phyloP scores from a whole-genome alignment of 495 filamentous ascomycete species.

The Aspergillus mulundensis region DNA sequence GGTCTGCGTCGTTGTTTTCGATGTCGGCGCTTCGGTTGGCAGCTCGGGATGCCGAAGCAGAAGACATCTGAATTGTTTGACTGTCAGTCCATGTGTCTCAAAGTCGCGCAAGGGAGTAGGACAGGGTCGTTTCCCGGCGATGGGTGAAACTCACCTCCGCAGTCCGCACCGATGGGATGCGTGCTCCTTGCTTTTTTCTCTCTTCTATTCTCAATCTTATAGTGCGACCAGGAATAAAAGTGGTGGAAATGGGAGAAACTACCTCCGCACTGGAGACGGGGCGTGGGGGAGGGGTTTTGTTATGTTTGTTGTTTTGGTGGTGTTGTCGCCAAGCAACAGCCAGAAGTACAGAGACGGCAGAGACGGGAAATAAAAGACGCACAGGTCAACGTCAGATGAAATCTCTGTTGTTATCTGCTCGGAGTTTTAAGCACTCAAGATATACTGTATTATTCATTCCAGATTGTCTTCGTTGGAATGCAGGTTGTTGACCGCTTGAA shows the following conservation, averaged over 20 bases:
- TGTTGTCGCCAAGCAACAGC: conserved; percentile 15
- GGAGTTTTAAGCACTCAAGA: neutral
- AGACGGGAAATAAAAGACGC: neutral
- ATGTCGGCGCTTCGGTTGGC: conserved; percentile 12
- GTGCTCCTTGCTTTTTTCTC: neutral
- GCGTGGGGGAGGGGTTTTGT: neutral
- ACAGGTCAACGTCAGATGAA: neutral
- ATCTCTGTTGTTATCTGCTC: neutral
- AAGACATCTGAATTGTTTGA: conserved; percentile 9
- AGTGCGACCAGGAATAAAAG: neutral
- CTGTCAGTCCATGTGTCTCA: neutral
- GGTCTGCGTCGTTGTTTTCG: conserved; percentile 18
- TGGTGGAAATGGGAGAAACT: neutral
- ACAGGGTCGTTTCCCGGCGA: neutral
- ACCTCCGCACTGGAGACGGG: neutral
- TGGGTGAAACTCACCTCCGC: neutral
- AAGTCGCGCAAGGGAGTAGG: conserved; percentile 6
- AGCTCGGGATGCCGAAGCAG: neutral
- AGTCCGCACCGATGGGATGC: neutral
- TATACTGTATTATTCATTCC: neutral
- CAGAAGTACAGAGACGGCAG: neutral
- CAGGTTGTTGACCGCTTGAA: conserved; percentile 8
- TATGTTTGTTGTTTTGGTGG: conserved; percentile 13
- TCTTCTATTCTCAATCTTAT: neutral
- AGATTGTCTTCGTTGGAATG: conserved; percentile 7